Percentiles rank a stretch among this genome's conserved stretches.
phyloP scores from a whole-genome alignment of 257 asterid species.

The Anisodus tanguticus region DNA sequence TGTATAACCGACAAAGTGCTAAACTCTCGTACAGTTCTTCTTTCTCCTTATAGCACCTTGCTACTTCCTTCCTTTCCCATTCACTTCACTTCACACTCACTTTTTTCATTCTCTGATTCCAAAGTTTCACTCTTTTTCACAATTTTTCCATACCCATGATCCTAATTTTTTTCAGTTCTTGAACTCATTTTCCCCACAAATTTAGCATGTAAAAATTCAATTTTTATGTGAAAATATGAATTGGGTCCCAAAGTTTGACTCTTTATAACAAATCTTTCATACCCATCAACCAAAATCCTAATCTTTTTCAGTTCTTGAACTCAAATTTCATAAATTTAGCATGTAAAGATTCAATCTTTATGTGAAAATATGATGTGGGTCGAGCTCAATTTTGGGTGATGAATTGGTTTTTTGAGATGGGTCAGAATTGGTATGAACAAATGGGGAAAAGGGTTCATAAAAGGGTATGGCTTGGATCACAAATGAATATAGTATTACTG shows the following conservation, averaged over 20 bases:
- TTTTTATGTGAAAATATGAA: neutral
- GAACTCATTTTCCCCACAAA: neutral
- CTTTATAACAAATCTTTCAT: no score
- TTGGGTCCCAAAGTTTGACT: neutral
- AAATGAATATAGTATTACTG: constrained; percentile 70
- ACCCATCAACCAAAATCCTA: neutral
- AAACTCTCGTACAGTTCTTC: neutral
- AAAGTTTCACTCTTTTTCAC: neutral
- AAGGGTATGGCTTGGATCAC: constrained; percentile 68
- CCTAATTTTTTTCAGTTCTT: neutral
- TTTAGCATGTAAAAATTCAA: neutral
- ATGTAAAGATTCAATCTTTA: neutral
- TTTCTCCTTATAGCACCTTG: neutral
- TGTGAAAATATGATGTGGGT: neutral
- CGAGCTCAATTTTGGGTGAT: constrained; percentile 28
- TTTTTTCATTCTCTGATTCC: constrained; percentile 12
- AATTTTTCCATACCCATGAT: no score
- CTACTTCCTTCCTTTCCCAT: neutral
- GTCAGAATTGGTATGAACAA: constrained; percentile 42
- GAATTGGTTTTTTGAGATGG: constrained; percentile 43
- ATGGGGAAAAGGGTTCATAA: constrained; percentile 58
- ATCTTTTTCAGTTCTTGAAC: neutral
- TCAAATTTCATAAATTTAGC: neutral
- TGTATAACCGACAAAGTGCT: neutral
- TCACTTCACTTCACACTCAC: neutral